A percentile compares a stretch with the other conserved stretches of the same genome.
These are phyloP conservation scores for Ogataea populi-albae DNA, from an alignment of 805 yeast species.

Conservation along the genomic window DNA sequence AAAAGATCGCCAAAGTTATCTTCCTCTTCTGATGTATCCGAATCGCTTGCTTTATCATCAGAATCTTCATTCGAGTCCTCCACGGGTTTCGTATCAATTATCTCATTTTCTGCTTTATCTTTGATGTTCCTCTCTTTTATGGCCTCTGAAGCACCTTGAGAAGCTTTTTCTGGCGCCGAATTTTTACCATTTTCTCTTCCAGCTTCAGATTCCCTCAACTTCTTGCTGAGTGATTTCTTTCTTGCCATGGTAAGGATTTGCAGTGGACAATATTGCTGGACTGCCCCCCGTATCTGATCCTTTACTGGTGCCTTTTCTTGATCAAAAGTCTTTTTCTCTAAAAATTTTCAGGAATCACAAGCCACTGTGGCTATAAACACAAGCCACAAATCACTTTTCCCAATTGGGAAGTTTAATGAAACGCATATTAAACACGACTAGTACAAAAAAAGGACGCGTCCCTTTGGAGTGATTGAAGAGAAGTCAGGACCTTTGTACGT, in stretches of 20 bases:
- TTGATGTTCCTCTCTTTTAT: conserved; percentile 16
- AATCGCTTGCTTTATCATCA: conserved; percentile 27
- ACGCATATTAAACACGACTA: conserved; percentile 2
- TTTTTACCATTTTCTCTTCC: conserved; percentile 12
- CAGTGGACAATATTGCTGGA: too few species aligned
- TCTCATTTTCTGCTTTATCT: conserved; percentile 20
- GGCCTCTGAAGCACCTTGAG: neutral
- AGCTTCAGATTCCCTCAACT: conserved; percentile 18
- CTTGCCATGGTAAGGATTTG: conserved; percentile 80
- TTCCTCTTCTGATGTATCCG: conserved; percentile 71
- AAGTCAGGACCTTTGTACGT: too few species aligned
- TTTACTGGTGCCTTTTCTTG: too few species aligned
- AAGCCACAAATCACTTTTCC: conserved; percentile 1
- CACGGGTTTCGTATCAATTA: conserved; percentile 16
- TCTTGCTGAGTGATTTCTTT: conserved; percentile 82
- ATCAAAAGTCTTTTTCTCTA: too few species aligned
- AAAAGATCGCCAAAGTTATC: conserved; percentile 88
- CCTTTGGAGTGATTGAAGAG: too few species aligned
- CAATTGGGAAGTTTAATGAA: conserved; percentile 4
- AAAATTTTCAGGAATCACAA: too few species aligned
- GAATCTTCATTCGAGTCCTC: conserved; percentile 20
- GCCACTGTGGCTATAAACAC: too few species aligned
- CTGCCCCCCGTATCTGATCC: too few species aligned
- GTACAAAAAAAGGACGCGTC: neutral
- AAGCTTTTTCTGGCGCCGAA: conserved; percentile 6